A percentile compares a stretch with the other conserved stretches of the same genome.
These are phyloP conservation scores for Russula griseocarnosa DNA, from an alignment of 768 basidiomycete genomes.

Conservation along the genomic window DNA sequence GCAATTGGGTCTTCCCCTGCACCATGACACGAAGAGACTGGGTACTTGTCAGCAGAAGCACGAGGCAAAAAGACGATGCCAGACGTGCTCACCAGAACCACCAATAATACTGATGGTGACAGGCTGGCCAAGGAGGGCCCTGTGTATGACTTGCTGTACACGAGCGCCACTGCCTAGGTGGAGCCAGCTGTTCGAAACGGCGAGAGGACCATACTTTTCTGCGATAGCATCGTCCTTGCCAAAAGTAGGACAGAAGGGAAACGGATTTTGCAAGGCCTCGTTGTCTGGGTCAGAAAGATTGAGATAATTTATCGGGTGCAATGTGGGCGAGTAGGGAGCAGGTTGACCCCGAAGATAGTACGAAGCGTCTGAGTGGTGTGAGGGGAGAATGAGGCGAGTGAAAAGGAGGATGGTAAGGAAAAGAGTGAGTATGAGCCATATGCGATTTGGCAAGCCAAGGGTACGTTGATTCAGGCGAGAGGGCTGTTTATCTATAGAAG, in stretches of 20 bases:
- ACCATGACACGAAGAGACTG: conserved; percentile 92
- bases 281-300: conserved; percentile 45
- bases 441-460: conserved; percentile 61
- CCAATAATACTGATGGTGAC: conserved; percentile 89
- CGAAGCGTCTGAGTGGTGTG: conserved; percentile 30
- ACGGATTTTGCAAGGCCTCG: conserved; percentile 62
- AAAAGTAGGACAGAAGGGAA: conserved; percentile 86
- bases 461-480: conserved; percentile 54
- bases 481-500: conserved; percentile 43
- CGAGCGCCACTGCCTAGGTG: conserved; percentile 79
- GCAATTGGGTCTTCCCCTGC: conserved; percentile 88
- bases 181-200: conserved; percentile 68
- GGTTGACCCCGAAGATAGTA: conserved; percentile 31
- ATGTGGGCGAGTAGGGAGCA: conserved; percentile 36
- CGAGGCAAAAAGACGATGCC: neutral
- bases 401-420: conserved; percentile 53
- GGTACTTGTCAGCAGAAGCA: conserved; percentile 16
- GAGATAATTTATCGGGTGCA: conserved; percentile 78
- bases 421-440: conserved; percentile 56
- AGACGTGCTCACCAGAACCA: conserved; percentile 64
- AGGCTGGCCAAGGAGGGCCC: conserved; percentile 78
- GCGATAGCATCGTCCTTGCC: conserved; percentile 80
- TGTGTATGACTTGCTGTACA: conserved; percentile 76
- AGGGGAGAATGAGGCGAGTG: conserved; percentile 53
- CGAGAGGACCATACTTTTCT: conserved; percentile 68